These are phyloP conservation scores for Rhodocollybia butyracea DNA, from an alignment of 768 basidiomycete species.

Conservation along the genomic window DNA sequence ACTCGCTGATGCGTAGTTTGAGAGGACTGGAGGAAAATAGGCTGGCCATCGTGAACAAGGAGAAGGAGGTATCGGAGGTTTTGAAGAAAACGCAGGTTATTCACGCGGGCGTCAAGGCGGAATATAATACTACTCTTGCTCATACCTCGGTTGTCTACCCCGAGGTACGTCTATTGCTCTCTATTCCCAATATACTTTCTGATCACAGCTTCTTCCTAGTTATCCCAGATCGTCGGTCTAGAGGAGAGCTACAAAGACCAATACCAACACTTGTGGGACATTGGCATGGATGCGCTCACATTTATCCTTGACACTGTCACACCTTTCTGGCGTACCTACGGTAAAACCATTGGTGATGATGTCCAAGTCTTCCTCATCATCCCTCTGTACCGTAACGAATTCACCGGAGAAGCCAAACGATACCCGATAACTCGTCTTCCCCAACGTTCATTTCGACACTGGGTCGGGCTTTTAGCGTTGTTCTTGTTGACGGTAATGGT, in stretches of 20 bases:
- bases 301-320: slow-evolving; percentile 73
- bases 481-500: slow-evolving; percentile 44
- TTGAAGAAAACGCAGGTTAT: slow-evolving; percentile 51
- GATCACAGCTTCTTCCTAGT: slow-evolving; percentile 31
- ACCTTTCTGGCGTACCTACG: slow-evolving; percentile 79
- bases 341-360: slow-evolving; percentile 78
- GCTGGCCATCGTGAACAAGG: slow-evolving; percentile 40
- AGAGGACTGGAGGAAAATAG: slow-evolving; percentile 47
- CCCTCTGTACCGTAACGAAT: slow-evolving; percentile 80
- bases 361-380: slow-evolving; percentile 79
- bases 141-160: slow-evolving; percentile 77
- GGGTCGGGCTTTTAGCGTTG: slow-evolving; percentile 58
- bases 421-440: slow-evolving; percentile 61
- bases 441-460: slow-evolving; percentile 62
- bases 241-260: slow-evolving; percentile 80
- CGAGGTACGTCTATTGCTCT: slow-evolving; percentile 44
- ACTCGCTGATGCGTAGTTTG: slow-evolving; percentile 45
- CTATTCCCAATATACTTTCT: background rate
- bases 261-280: slow-evolving; percentile 79
- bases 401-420: slow-evolving; percentile 71
- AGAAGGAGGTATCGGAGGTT: slow-evolving; percentile 44
- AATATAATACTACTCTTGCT: slow-evolving; percentile 62
- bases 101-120: slow-evolving; percentile 56
- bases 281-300: slow-evolving; percentile 76
- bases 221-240: slow-evolving; percentile 65